Evolutionary conservation across 805 yeast genomes (phyloP), one percentile per base, ranked within the genome.

Genomic region (Candida boleticola): DNA sequence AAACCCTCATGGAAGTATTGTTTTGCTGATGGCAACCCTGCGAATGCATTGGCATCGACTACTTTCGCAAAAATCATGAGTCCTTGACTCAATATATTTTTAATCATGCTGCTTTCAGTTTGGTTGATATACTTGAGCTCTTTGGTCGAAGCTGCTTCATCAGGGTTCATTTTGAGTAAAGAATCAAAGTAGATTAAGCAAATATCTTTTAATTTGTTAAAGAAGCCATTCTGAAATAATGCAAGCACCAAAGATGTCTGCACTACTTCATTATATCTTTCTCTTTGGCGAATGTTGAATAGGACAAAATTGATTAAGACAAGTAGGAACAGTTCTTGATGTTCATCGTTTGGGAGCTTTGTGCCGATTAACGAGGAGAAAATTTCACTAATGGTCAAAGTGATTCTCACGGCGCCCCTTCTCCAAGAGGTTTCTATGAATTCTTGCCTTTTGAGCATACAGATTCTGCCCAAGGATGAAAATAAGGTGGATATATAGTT

Each of bases 171-270:
- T 41, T 21, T 37, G 10, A 44, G 53, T 32, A 47, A 51, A 41
- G 17, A 44, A 14, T 23, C 45, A 59, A 51, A 71, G 32, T 41
- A 47, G 3, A 19, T 42, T 23, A 44, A 48, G 35, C 50, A 62
- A 50, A 30, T 46, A 3, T 63, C 57, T 31, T 59, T 60, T 35
- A 73, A 52, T 4, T 48, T 51, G 2, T 59, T 52, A 42, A 72
- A 73, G 3, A 82, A 81, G 6, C 74, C 77, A 32, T 63, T 54
- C 51, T 81, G 82, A 42, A 80, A 62, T 35, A 82, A 70, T n/a
- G 74, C 55, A 19, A 80, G 66, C 2, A 65, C 58, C 46, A 77
- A 57, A 0, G 76, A 52, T 0, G 77, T 67, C 27, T 66, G 69
- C 3, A 71, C 40, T 2, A 43, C 11, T 16, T 55, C 59, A 37